Conservation (phyloP, 2,329 filamentous ascomycete species). For the Domatiomyces globalis region DNA sequence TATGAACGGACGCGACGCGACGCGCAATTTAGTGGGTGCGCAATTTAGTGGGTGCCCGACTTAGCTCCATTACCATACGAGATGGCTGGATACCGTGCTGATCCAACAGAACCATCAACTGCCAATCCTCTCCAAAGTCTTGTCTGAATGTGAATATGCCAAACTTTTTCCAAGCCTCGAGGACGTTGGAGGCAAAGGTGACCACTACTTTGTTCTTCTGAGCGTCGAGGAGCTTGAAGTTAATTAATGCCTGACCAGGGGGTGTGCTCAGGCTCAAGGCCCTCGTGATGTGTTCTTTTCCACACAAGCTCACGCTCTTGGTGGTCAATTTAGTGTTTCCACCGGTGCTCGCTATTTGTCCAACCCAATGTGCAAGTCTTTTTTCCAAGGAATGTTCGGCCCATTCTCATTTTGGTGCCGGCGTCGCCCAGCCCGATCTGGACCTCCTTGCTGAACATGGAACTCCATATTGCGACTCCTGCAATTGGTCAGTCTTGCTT, state of each 20-base stretch:
- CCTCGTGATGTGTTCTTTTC: not conserved
- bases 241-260: slow-evolving; percentile 9
- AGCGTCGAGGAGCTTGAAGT: slow-evolving; percentile 23
- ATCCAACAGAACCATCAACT: too few species aligned
- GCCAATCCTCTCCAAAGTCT: slow-evolving; percentile 1
- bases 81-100: too few species aligned
- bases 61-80: too few species aligned
- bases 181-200: slow-evolving; percentile 19
- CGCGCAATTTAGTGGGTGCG: too few species aligned
- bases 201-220: slow-evolving; percentile 10
- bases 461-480: not conserved
- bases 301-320: not conserved
- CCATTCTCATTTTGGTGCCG: not conserved
- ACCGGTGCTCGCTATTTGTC: not conserved
- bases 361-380: not conserved
- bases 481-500: slow-evolving; percentile 1
- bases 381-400: not conserved
- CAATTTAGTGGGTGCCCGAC: too few species aligned
- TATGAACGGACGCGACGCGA: too few species aligned
- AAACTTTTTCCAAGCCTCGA: slow-evolving; percentile 19
- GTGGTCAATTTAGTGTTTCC: not conserved
- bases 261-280: not conserved
- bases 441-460: slow-evolving; percentile 1
- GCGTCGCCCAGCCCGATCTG: slow-evolving; percentile 1
- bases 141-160: slow-evolving; percentile 18